Evolutionary conservation across 176 grass and related monocot species (phyloP), one percentile per base, ranked within the genome.

Genomic region (Carex littledalei): DNA sequence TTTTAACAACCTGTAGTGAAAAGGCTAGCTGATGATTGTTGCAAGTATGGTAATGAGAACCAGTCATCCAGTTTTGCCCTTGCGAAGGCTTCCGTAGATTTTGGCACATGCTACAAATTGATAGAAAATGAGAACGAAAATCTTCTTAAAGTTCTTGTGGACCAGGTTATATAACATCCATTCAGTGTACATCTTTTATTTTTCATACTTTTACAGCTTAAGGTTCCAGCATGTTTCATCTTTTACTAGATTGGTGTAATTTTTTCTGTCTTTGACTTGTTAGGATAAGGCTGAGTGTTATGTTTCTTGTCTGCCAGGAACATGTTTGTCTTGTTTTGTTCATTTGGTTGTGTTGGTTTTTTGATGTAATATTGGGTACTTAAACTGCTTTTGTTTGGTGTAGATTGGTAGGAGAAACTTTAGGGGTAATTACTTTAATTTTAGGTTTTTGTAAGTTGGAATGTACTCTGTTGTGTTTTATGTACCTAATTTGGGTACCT

Each of bases 21-120:
- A 87, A 99, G 52, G 76, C 79, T 99, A 82, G 88, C 96, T 49
- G 93, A 94, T 57, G 91, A 95, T 87, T 99, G 96, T 85, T 92
- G 91, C 88, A 99, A 88, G 89, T 99, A 95, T 66, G 96, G 96
- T 88, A 89, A 78, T 56, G 86, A 90, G 72, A 90, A 91, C 89
- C 90, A 91, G 84, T 79, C 81, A 85, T 69, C 84, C 67, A 88
- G 88, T 84, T 99, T 94, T 89, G 88, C 64, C 92, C 91, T 99
- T 85, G 90, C 90, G 62, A 91, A 37, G 52, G 93, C 90, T 84
- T 92, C 93, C 8, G 7, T 88, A 82, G 90, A 95, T 63, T 99
- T 95, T 80, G 96, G 93, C 41, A 95, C 89, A 74, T 91, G 88
- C 53, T 91, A 99, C 87, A 87, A 26, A 78, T 85, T 95, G 85